Evolutionary conservation across 306 rosid species (phyloP).

Genomic region (Cajanus cajan): DNA sequence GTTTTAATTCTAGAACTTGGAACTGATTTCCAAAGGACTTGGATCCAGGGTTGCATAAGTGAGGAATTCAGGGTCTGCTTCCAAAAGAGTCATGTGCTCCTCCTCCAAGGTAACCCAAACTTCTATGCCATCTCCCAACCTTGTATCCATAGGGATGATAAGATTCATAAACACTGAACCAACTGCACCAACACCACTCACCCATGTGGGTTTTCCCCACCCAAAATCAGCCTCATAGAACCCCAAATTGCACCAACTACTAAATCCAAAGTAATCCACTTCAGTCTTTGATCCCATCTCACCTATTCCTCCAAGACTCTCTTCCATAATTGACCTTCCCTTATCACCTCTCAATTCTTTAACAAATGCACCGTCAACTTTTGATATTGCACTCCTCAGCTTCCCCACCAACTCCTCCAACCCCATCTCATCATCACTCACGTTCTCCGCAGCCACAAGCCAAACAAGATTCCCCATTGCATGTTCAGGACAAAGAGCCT

Average conservation of each 20-base stretch:
- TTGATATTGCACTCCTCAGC: constrained; percentile 19
- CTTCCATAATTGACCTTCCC: not conserved
- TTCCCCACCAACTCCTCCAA: constrained; percentile 15
- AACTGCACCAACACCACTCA: constrained; percentile 1
- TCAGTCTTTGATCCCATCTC: not conserved
- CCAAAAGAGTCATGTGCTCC: not conserved
- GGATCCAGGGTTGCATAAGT: constrained; percentile 21
- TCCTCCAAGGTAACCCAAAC: constrained; percentile 39
- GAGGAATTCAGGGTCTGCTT: constrained; percentile 19
- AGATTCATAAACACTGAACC: constrained; percentile 27
- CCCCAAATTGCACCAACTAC: constrained; percentile 35
- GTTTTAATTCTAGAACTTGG: no score
- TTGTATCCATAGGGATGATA: constrained; percentile 1
- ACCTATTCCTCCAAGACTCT: not conserved
- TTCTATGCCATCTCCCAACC: constrained; percentile 33
- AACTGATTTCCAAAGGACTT: constrained; percentile 18
- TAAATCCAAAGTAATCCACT: constrained; percentile 27
- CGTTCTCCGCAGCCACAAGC: not conserved
- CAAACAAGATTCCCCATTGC: constrained; percentile 47
- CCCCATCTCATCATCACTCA: not conserved
- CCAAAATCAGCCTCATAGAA: constrained; percentile 41
- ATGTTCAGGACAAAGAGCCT: constrained; percentile 12
- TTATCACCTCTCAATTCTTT: constrained; percentile 4
- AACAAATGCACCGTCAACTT: not conserved
- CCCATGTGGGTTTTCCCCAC: constrained; percentile 45